These are phyloP conservation scores for Dendrobium officinale DNA, from an alignment of 106 monocot genomes.

Conservation along the genomic window DNA sequence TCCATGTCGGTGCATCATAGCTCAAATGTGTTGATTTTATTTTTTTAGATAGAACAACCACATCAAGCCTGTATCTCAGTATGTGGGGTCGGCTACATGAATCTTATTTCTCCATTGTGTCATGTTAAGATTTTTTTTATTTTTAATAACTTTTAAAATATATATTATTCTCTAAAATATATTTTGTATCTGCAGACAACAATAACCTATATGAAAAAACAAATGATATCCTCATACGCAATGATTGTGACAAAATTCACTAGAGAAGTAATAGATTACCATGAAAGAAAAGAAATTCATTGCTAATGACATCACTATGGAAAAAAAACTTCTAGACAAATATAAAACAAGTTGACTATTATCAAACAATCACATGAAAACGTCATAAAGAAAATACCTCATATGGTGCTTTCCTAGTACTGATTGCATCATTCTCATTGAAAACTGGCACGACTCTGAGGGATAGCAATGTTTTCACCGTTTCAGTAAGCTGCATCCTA, in stretches of 20 bases:
- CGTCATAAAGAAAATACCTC: slow-evolving; percentile 38
- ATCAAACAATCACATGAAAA: slow-evolving; percentile 2
- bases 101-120: no score
- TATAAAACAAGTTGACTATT: background rate
- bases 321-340: background rate
- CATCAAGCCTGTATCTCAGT: no score
- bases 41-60: no score
- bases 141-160: no score
- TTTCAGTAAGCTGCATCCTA: slow-evolving; percentile 69
- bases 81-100: no score
- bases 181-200: background rate
- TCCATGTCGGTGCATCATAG: no score
- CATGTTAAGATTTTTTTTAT: no score
- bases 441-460: slow-evolving; percentile 79
- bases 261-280: background rate
- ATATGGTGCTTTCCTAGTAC: slow-evolving; percentile 89
- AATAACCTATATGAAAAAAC: background rate
- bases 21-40: no score
- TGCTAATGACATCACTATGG: background rate
- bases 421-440: slow-evolving; percentile 98
- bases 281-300: background rate
- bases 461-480: slow-evolving; percentile 66
- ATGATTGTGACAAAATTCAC: background rate
- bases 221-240: background rate
- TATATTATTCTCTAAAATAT: background rate